These are phyloP conservation scores for Fusarium guadeloupense DNA, from an alignment of 2,329 filamentous ascomycete genomes.

Conservation along the genomic window DNA sequence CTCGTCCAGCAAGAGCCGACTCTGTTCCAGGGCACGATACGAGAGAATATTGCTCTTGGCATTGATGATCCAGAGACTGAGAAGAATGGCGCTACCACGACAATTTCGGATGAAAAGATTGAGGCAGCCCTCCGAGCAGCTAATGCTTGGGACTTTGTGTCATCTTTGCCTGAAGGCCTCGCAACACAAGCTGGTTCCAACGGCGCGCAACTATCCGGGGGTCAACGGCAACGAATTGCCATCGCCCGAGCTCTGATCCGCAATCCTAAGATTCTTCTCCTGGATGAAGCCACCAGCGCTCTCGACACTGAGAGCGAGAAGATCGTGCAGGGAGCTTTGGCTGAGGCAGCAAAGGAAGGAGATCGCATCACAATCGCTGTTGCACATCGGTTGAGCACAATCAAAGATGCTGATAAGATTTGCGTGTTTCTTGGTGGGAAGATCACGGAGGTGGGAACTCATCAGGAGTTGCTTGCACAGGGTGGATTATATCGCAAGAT, in stretches of 20 bases:
- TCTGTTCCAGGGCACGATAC: constrained; percentile 82
- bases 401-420: constrained; percentile 75
- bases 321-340: constrained; percentile 79
- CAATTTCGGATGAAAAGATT: constrained; percentile 47
- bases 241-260: constrained; percentile 70
- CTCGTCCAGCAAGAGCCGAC: constrained; percentile 68
- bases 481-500: constrained; percentile 61
- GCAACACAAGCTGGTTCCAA: constrained; percentile 69
- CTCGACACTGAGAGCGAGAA: constrained; percentile 43
- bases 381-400: constrained; percentile 89
- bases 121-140: constrained; percentile 58
- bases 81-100: not conserved
- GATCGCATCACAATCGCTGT: constrained; percentile 64
- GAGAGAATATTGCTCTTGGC: constrained; percentile 75
- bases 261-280: constrained; percentile 38
- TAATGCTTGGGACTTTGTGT: constrained; percentile 60
- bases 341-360: constrained; percentile 76
- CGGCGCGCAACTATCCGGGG: constrained; percentile 72
- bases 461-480: constrained; percentile 61
- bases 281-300: constrained; percentile 43
- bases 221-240: constrained; percentile 73
- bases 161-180: constrained; percentile 57
- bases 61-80: constrained; percentile 33
- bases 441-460: constrained; percentile 66
- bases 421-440: constrained; percentile 67